phyloP scores from a whole-genome alignment of 495 filamentous ascomycete species.

The Hyaloscypha finlandica region DNA sequence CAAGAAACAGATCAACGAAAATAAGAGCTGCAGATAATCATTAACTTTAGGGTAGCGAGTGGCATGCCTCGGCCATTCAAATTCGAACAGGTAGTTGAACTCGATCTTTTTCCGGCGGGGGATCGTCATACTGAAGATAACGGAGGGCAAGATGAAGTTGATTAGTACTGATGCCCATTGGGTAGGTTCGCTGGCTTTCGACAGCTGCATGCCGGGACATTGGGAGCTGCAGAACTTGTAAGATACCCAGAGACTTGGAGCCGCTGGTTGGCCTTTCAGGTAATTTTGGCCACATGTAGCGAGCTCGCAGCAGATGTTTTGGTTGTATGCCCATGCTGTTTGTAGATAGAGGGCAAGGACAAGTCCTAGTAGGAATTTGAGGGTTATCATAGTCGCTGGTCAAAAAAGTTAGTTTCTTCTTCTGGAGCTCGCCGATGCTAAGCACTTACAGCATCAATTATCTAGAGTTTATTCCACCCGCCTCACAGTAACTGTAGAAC shows the following conservation, averaged over 20 bases:
- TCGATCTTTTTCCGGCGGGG: conserved; percentile 31
- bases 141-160: conserved; percentile 33
- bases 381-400: neutral
- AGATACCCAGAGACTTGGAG: conserved; percentile 9
- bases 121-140: conserved; percentile 38
- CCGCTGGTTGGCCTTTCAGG: neutral
- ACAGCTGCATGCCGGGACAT: conserved; percentile 27
- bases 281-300: conserved; percentile 21
- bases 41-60: conserved; percentile 5
- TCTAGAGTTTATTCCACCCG: neutral
- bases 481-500: neutral
- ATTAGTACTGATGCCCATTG: conserved; percentile 28
- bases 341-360: neutral
- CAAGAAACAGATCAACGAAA: conserved; percentile 15
- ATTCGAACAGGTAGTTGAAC: conserved; percentile 23
- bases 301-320: conserved; percentile 15
- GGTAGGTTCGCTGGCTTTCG: conserved; percentile 7
- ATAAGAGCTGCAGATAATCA: conserved; percentile 8
- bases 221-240: conserved; percentile 22
- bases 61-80: neutral
- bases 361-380: neutral
- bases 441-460: neutral
- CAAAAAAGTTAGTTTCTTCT: too few species aligned
- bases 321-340: conserved; percentile 1
- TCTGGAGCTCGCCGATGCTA: too few species aligned